These are phyloP conservation scores for Exophiala phaeomuriformis DNA, from an alignment of 2,329 filamentous ascomycete genomes.

Conservation along the genomic window DNA sequence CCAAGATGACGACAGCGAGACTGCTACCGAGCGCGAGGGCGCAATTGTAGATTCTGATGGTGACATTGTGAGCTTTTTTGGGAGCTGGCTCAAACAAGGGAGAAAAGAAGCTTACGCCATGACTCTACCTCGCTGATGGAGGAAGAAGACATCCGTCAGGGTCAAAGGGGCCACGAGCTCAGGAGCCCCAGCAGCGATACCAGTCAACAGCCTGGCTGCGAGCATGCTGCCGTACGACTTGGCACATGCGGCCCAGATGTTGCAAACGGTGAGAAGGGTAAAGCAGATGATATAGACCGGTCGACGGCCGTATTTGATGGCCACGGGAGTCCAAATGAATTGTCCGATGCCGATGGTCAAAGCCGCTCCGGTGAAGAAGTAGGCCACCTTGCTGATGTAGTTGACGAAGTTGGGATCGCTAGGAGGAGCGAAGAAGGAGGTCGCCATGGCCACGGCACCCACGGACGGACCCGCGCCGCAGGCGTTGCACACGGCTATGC, in stretches of 20 bases:
- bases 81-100: neutral
- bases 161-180: conserved; percentile 46
- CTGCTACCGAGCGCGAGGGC: conserved; percentile 4
- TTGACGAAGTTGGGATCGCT: neutral
- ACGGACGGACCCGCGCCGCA: conserved; percentile 1
- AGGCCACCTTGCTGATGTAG: conserved; percentile 2
- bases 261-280: too few relatives aligned
- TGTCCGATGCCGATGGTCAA: conserved; percentile 2
- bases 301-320: too few relatives aligned
- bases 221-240: too few relatives aligned
- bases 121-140: conserved; percentile 48
- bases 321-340: neutral
- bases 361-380: conserved; percentile 1
- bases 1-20: neutral
- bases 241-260: too few relatives aligned
- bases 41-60: conserved; percentile 1
- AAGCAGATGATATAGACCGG: too few relatives aligned
- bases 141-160: conserved; percentile 51
- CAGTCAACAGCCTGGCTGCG: neutral
- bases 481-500: neutral
- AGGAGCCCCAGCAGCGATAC: conserved; percentile 42
- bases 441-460: conserved; percentile 3
- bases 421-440: conserved; percentile 1
- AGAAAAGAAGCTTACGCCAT: conserved; percentile 39
- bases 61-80: neutral